A percentile compares a stretch with the other conserved stretches of the same genome.
Evolutionary conservation across 176 grass and related monocot genomes (phyloP).

Genomic region (Aegilops umbellulata): DNA sequence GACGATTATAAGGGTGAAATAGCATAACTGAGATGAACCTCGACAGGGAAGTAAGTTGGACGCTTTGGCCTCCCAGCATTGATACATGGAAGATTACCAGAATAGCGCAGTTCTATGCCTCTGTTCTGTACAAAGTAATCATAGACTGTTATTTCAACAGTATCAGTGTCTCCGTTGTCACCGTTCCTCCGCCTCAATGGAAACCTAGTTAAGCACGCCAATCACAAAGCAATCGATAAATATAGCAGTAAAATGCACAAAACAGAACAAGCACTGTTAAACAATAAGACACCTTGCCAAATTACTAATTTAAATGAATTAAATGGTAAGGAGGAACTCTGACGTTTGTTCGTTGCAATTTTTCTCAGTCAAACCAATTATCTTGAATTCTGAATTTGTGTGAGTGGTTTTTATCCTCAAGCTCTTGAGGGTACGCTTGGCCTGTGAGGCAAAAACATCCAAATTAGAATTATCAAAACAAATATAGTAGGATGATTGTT

Average conservation of each 20-base stretch:
- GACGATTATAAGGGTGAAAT: too few species aligned
- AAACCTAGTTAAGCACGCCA: slow-evolving; percentile 41
- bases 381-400: too few species aligned
- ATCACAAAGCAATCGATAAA: slow-evolving; percentile 22
- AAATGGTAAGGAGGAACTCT: too few species aligned
- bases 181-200: slow-evolving; percentile 40
- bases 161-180: slow-evolving; percentile 8
- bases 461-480: too few species aligned
- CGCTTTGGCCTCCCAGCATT: slow-evolving; percentile 72
- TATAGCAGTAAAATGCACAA: background rate
- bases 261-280: background rate
- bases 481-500: too few species aligned
- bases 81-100: slow-evolving; percentile 62
- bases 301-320: background rate
- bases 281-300: background rate
- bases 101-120: slow-evolving; percentile 59
- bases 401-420: too few species aligned
- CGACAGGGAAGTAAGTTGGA: slow-evolving; percentile 70
- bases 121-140: slow-evolving; percentile 52
- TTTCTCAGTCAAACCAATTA: too few species aligned
- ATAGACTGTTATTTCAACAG: slow-evolving; percentile 62
- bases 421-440: too few species aligned
- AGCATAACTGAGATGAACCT: slow-evolving; percentile 33
- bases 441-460: too few species aligned
- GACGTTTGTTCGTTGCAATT: too few species aligned